phyloP scores from a whole-genome alignment of 2,329 filamentous ascomycete genomes.

The Coniochaeta prunicola region DNA sequence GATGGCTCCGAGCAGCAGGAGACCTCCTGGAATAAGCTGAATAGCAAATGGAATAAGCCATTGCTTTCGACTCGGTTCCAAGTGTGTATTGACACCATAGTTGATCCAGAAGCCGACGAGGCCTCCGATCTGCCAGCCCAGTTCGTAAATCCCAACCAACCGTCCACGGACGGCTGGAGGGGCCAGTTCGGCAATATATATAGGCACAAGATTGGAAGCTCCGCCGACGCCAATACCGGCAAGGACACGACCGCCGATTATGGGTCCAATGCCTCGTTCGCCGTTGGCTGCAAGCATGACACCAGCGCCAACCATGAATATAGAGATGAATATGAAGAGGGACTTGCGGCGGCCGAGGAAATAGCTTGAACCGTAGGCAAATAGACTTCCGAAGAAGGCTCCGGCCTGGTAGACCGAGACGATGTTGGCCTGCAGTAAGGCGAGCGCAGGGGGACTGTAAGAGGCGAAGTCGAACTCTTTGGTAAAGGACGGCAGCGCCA shows the following conservation, averaged over 20 bases:
- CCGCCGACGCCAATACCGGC: constrained; percentile 58
- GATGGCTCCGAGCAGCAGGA: constrained; percentile 51
- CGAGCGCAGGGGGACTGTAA: constrained; percentile 39
- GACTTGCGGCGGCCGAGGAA: constrained; percentile 61
- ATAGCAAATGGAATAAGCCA: constrained; percentile 61
- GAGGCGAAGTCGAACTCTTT: constrained; percentile 57
- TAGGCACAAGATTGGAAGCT: constrained; percentile 55
- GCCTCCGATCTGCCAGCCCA: constrained; percentile 58
- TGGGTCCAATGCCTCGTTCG: constrained; percentile 54
- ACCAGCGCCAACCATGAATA: constrained; percentile 66
- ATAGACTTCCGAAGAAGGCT: constrained; percentile 73
- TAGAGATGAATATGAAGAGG: constrained; percentile 49
- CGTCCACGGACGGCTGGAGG: constrained; percentile 58
- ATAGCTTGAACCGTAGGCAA: constrained; percentile 59
- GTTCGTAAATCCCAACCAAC: constrained; percentile 60
- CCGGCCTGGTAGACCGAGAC: constrained; percentile 78
- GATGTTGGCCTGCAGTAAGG: constrained; percentile 64
- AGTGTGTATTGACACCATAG: constrained; percentile 50
- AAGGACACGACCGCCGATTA: constrained; percentile 55
- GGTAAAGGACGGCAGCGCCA: constrained; percentile 62
- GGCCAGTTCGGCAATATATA: constrained; percentile 53
- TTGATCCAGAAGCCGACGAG: constrained; percentile 61
- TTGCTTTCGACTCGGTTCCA: constrained; percentile 39
- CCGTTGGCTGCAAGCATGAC: constrained; percentile 63
- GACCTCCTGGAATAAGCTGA: constrained; percentile 59